phyloP scores from a whole-genome alignment of 1,284 basidiomycete genomes.

The Apiotrichum veenhuisii region DNA sequence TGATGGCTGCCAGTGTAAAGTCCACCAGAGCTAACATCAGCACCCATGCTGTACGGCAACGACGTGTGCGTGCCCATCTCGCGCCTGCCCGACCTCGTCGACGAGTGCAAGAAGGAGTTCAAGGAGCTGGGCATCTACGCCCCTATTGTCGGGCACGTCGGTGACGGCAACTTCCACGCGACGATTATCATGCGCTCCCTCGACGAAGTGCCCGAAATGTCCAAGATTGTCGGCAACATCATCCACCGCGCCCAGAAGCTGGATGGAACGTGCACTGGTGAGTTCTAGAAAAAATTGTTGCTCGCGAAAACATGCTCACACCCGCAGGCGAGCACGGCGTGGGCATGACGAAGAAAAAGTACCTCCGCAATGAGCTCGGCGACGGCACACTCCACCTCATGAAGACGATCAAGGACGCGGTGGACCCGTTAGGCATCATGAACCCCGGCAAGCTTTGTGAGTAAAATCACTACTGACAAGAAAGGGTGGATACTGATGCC shows the following conservation, averaged over 20 bases:
- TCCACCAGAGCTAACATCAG: conserved; percentile 59
- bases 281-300: too few relatives aligned
- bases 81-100: conserved; percentile 66
- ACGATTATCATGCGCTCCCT: conserved; percentile 25
- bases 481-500: neutral
- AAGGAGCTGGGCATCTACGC: conserved; percentile 58
- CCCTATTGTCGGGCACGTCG: conserved; percentile 63
- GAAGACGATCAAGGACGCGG: conserved; percentile 64
- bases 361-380: conserved; percentile 66
- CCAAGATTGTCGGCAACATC: conserved; percentile 7
- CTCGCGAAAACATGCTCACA: too few relatives aligned
- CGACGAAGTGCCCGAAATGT: conserved; percentile 8
- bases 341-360: conserved; percentile 66
- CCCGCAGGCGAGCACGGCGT: conserved; percentile 79
- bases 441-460: conserved; percentile 66
- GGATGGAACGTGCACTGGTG: conserved; percentile 54
- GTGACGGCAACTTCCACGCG: conserved; percentile 62
- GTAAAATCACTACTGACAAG: neutral
- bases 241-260: conserved; percentile 29
- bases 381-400: conserved; percentile 68
- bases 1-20: too few relatives aligned
- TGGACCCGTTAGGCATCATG: conserved; percentile 71
- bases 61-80: conserved; percentile 82
- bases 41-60: conserved; percentile 64
- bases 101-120: conserved; percentile 71